Evolutionary conservation across 169 alveolate genomes (phyloP), one percentile per base, ranked within the genome.

Genomic region (Cryptosporidium andersoni): DNA sequence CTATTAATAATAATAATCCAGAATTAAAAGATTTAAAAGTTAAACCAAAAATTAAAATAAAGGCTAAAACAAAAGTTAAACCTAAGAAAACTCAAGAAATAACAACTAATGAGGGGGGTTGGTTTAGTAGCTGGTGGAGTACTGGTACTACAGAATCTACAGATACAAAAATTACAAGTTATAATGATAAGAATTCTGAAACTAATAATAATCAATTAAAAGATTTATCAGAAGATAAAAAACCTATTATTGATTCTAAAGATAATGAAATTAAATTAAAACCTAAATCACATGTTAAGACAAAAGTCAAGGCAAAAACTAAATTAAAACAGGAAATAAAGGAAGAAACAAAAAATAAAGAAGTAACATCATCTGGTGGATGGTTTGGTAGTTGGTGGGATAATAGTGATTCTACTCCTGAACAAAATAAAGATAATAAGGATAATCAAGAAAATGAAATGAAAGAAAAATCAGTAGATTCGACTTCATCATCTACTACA

Each of bases 41-140:
- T n/a, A 67, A 64, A 51, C 55, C 55, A 60, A 67, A 67, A 67
- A 66, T 52, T 9, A 64, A 37, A 2, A 66, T 52, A 36, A 52
- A 52, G 34, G 51, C 82, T 0, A 67, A 52, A 39, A 52, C 82
- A 39, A 67, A 67, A 42, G 82, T 55, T 51, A 67, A 40, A 12
- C 14, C 25, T 34, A 64, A 67, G n/a, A 43, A 47, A 37, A 67
- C 51, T 12, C 11, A 55, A 55, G 64, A 55, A 55, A 36, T 12
- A 12, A 9, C n/a, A 55, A 1, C 8, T 11, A 14, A 55, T 1
- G 82, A 67, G 39, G 65, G 40, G 36, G 55, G 65, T 67, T 67
- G 82, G 82, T 67, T 67, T 52, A 8, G 66, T 37, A 45, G 82
- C 4, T 67, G 82, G 82, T 67, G 51, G 34, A 66, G 82, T 51